These are phyloP conservation scores for Pichia sp. DNA, from an alignment of 1,139 yeast genomes.

Conservation along the genomic window DNA sequence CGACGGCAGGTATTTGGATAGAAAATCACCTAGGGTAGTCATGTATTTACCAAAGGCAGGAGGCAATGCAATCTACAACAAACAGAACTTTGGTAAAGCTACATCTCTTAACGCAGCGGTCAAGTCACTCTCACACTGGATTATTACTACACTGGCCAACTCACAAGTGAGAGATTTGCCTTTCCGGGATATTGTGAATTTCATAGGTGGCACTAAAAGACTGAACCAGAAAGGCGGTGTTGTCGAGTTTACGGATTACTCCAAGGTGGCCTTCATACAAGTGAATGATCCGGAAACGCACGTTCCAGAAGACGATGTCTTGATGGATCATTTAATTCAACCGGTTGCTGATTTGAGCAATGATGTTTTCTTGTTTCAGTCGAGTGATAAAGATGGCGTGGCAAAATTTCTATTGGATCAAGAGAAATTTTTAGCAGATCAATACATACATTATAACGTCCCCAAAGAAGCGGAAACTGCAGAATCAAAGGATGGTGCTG, in stretches of 20 bases:
- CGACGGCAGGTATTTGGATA: slow-evolving; percentile 8
- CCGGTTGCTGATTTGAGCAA: slow-evolving; percentile 50
- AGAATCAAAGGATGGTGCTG: not conserved
- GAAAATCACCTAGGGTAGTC: slow-evolving; percentile 27
- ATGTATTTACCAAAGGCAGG: slow-evolving; percentile 34
- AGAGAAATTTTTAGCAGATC: slow-evolving; percentile 38
- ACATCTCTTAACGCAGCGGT: slow-evolving; percentile 15
- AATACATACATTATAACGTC: slow-evolving; percentile 19
- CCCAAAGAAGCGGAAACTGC: not conserved
- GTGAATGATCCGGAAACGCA: slow-evolving; percentile 45
- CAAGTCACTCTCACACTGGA: slow-evolving; percentile 30
- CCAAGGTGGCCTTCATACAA: slow-evolving; percentile 45
- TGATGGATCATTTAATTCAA: slow-evolving; percentile 53
- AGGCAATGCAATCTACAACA: slow-evolving; percentile 30
- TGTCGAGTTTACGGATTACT: slow-evolving; percentile 28
- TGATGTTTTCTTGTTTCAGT: slow-evolving; percentile 46
- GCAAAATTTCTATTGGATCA: slow-evolving; percentile 36
- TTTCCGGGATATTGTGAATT: slow-evolving; percentile 33
- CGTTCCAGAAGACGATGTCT: slow-evolving; percentile 52
- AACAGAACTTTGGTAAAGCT: not conserved
- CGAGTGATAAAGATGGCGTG: slow-evolving; percentile 38
- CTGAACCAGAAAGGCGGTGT: slow-evolving; percentile 26
- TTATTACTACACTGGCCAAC: slow-evolving; percentile 30
- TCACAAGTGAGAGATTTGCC: slow-evolving; percentile 32
- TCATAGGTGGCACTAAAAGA: slow-evolving; percentile 32